A percentile compares a stretch with the other conserved stretches of the same genome.
These are phyloP conservation scores for Rutstroemia sp. DNA, from an alignment of 2,329 filamentous ascomycete species.

Conservation along the genomic window DNA sequence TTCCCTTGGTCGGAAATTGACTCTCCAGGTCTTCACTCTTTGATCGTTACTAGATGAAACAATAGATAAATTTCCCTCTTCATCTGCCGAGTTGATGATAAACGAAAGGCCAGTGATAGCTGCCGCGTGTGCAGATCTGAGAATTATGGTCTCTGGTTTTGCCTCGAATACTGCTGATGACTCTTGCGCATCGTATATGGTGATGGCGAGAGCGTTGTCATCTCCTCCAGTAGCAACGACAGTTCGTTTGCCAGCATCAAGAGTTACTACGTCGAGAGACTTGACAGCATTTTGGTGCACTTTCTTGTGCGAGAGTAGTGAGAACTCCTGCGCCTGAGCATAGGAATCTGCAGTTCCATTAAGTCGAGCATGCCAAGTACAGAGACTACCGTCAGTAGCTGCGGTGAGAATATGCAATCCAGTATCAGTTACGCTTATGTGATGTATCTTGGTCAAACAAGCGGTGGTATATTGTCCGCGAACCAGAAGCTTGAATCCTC, in stretches of 20 bases:
- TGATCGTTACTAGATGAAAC: constrained; percentile 54
- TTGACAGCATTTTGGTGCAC: constrained; percentile 83
- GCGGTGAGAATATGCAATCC: constrained; percentile 49
- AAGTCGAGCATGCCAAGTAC: constrained; percentile 42
- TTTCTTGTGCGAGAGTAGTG: constrained; percentile 28
- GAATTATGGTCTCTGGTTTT: constrained; percentile 22
- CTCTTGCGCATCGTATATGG: constrained; percentile 30
- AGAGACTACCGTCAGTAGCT: constrained; percentile 74
- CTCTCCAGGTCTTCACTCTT: constrained; percentile 46
- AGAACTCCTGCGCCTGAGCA: neutral
- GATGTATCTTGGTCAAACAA: constrained; percentile 61
- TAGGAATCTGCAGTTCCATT: neutral
- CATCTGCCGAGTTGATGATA: neutral
- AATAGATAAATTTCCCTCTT: constrained; percentile 17
- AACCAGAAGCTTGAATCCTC: constrained; percentile 43
- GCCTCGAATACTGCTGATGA: neutral
- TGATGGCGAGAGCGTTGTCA: constrained; percentile 70
- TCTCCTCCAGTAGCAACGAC: constrained; percentile 75
- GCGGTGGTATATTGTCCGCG: constrained; percentile 58
- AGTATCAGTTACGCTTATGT: constrained; percentile 34
- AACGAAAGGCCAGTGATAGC: constrained; percentile 50
- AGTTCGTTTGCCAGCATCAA: constrained; percentile 29
- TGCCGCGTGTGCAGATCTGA: constrained; percentile 60
- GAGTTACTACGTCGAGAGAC: constrained; percentile 40
- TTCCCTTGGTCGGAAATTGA: constrained; percentile 2